These are phyloP conservation scores for Cladosporium sp. DNA, from an alignment of 2,329 filamentous ascomycete genomes.

Conservation along the genomic window DNA sequence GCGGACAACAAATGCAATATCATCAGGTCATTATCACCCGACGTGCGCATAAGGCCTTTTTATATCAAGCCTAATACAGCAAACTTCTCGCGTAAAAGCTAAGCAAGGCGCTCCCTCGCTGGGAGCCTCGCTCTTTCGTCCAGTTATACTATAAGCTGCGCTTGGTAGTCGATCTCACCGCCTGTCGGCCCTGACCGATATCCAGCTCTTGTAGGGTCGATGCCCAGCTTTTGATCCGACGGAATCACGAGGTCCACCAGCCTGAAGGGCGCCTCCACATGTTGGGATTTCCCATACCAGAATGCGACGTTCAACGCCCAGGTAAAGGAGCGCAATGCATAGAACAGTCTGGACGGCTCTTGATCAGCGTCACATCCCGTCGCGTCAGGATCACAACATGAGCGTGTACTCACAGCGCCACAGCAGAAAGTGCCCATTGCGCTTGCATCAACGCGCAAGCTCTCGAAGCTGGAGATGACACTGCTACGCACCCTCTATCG, in stretches of 20 bases:
- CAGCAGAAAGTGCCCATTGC: neutral
- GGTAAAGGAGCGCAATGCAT: neutral
- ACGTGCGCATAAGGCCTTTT: neutral
- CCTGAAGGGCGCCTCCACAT: neutral
- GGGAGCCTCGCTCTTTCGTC: neutral
- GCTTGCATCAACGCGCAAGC: neutral
- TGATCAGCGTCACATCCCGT: neutral
- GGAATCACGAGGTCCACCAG: neutral
- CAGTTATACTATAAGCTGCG: neutral
- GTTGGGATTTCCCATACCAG: neutral
- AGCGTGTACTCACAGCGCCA: neutral
- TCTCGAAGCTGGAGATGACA: neutral
- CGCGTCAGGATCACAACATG: neutral
- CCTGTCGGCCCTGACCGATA: neutral
- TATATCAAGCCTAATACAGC: neutral
- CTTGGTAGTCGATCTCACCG: neutral
- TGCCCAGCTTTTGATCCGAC: neutral
- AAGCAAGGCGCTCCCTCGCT: conserved; percentile 2
- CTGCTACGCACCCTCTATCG: neutral
- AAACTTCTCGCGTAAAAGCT: neutral
- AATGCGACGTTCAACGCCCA: neutral
- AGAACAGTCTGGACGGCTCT: neutral
- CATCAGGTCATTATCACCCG: neutral
- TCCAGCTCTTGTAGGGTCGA: neutral
- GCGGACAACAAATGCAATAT: neutral